Percentiles rank a stretch among this genome's conserved stretches.
Conservation (phyloP, 495 filamentous ascomycete genomes). For the Hyaloscypha finlandica region DNA sequence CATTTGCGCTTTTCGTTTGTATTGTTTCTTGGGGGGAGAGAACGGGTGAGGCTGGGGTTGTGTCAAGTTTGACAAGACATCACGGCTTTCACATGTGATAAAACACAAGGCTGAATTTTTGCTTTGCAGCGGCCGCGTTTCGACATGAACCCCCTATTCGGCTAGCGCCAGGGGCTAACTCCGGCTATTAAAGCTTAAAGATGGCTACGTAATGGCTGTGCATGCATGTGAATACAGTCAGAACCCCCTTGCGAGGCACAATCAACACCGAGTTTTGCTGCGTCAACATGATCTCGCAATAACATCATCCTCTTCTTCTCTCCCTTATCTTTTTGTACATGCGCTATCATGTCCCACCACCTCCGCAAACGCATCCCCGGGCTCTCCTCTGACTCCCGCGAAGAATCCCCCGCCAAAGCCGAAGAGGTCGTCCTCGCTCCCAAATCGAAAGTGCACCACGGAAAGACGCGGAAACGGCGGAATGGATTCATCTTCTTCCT, state of each 20-base stretch:
- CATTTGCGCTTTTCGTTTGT: conserved; percentile 5
- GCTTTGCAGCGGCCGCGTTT: not conserved
- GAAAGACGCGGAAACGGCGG: conserved; percentile 54
- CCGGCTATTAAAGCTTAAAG: not conserved
- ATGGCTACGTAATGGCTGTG: not conserved
- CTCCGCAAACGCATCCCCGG: conserved; percentile 50
- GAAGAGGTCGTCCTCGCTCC: conserved; percentile 41
- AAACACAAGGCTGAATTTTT: conserved; percentile 10
- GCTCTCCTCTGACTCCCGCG: conserved; percentile 35
- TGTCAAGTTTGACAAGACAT: not conserved
- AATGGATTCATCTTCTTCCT: conserved; percentile 79
- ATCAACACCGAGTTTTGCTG: conserved; percentile 23
- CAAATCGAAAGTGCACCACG: conserved; percentile 34
- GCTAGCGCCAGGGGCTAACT: not conserved
- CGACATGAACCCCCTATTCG: not conserved
- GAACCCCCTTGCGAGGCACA: not conserved
- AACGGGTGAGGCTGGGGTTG: not conserved
- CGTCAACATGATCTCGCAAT: not conserved
- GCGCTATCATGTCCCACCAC: conserved; percentile 40
- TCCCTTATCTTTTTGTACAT: not conserved
- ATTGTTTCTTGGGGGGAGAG: not conserved
- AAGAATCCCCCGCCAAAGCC: conserved; percentile 46
- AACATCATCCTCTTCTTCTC: conserved; percentile 5
- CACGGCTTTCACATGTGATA: conserved; percentile 4
- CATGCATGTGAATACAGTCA: conserved; percentile 4